phyloP scores from a whole-genome alignment of 257 asterid species.

The Scutellaria baicalensis region DNA sequence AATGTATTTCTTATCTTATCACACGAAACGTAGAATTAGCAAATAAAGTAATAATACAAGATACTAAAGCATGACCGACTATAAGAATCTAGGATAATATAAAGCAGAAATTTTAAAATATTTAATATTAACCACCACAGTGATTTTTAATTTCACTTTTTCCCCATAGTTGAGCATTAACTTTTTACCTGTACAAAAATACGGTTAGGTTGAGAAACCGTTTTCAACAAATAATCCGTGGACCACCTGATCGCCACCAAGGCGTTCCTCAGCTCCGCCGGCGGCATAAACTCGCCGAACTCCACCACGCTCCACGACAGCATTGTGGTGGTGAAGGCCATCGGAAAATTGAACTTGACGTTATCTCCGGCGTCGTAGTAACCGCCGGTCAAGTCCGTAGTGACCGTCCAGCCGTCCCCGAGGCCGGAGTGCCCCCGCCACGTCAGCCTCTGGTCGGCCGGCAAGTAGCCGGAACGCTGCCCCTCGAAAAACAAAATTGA shows the following conservation, averaged over 20 bases:
- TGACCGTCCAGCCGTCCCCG: slow-evolving; percentile 62
- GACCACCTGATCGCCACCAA: slow-evolving; percentile 79
- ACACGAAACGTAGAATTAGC: no score
- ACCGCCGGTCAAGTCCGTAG: slow-evolving; percentile 77
- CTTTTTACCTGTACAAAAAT: slow-evolving; percentile 82
- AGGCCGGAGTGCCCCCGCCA: slow-evolving; percentile 90
- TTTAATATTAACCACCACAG: not conserved
- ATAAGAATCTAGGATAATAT: no score
- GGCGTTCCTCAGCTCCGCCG: slow-evolving; percentile 60
- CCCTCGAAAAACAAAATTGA: slow-evolving; percentile 83
- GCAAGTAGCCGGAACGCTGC: slow-evolving; percentile 85
- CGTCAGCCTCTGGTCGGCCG: slow-evolving; percentile 68
- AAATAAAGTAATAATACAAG: no score
- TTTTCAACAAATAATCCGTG: slow-evolving; percentile 79
- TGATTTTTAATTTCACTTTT: not conserved
- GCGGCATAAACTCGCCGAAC: slow-evolving; percentile 71
- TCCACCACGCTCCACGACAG: slow-evolving; percentile 93
- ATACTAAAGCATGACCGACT: no score
- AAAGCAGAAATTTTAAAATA: no score
- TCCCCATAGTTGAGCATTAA: not conserved
- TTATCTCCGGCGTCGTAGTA: slow-evolving; percentile 98
- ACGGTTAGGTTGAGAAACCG: slow-evolving; percentile 80
- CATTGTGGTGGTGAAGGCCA: slow-evolving; percentile 97
- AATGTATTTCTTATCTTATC: no score
- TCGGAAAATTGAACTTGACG: slow-evolving; percentile 82